Evolutionary conservation across 1,139 yeast genomes (phyloP).

Genomic region (Taiozyma sp.): DNA sequence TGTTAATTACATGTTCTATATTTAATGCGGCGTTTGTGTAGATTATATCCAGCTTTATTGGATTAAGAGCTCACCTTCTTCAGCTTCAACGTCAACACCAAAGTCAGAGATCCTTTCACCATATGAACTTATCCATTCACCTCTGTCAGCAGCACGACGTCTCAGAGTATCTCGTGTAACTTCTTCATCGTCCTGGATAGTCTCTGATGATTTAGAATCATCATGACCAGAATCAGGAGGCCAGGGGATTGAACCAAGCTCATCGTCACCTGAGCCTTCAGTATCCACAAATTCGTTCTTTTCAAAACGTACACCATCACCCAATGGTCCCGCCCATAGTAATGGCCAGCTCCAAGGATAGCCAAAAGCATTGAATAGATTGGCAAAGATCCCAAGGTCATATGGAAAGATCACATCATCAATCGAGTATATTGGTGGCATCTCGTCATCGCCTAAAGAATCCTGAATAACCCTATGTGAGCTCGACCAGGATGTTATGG

Average conservation of each 20-base stretch:
- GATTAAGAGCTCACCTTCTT: background rate
- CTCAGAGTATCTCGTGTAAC: slow-evolving; percentile 27
- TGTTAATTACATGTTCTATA: background rate
- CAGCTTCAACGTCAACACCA: slow-evolving; percentile 61
- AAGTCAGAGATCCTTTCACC: slow-evolving; percentile 82
- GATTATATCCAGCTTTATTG: background rate
- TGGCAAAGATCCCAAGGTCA: slow-evolving; percentile 60
- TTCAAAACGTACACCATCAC: slow-evolving; percentile 47
- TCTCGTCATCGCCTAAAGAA: slow-evolving; percentile 15
- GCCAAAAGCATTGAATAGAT: slow-evolving; percentile 49
- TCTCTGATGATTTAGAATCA: slow-evolving; percentile 15
- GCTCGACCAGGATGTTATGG: slow-evolving; percentile 42
- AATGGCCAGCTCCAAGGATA: slow-evolving; percentile 59
- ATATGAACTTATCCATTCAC: slow-evolving; percentile 68
- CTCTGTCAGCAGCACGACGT: slow-evolving; percentile 24
- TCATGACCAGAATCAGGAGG: slow-evolving; percentile 78
- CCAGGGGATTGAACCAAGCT: slow-evolving; percentile 71
- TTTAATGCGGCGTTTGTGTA: background rate
- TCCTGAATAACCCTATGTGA: slow-evolving; percentile 20
- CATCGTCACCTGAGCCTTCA: slow-evolving; percentile 46
- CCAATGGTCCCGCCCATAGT: slow-evolving; percentile 62
- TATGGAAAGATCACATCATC: slow-evolving; percentile 66
- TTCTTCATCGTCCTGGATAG: slow-evolving; percentile 24
- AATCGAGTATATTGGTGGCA: slow-evolving; percentile 34
- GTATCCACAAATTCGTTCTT: slow-evolving; percentile 45